These are phyloP conservation scores for Claviceps quebecensis DNA, from an alignment of 2,329 filamentous ascomycete species.

Conservation along the genomic window DNA sequence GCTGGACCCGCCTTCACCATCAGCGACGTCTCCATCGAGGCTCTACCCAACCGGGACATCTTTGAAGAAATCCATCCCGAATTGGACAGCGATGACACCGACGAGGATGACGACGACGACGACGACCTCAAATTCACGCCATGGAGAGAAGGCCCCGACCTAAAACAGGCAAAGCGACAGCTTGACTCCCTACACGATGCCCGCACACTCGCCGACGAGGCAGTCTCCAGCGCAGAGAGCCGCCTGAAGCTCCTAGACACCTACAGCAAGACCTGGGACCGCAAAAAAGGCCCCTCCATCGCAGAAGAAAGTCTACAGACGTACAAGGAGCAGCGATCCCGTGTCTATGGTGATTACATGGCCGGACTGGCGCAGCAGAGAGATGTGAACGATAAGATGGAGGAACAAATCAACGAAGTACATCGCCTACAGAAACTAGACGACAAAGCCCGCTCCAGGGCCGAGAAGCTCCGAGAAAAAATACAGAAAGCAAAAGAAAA, in stretches of 20 bases:
- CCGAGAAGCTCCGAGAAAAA: slow-evolving; percentile 19
- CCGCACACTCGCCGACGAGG: slow-evolving; percentile 3
- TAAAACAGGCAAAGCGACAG: slow-evolving; percentile 14
- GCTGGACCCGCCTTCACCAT: slow-evolving; percentile 41
- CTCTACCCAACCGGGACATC: slow-evolving; percentile 34
- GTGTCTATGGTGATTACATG: slow-evolving; percentile 27
- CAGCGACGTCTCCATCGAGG: slow-evolving; percentile 45
- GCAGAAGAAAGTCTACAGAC: slow-evolving; percentile 24
- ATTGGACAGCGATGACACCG: slow-evolving; percentile 13
- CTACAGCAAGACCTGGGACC: slow-evolving; percentile 24
- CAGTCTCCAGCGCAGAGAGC: slow-evolving; percentile 6
- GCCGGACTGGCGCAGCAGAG: slow-evolving; percentile 18
- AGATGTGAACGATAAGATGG: slow-evolving; percentile 19
- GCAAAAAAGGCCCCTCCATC: slow-evolving; percentile 19
- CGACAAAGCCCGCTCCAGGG: slow-evolving; percentile 15
- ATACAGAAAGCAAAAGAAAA: slow-evolving; percentile 21
- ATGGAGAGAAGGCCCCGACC: slow-evolving; percentile 6
- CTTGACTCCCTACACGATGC: slow-evolving; percentile 16
- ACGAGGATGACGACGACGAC: slow-evolving; percentile 13
- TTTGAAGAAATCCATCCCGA: slow-evolving; percentile 38
- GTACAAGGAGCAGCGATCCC: slow-evolving; percentile 29
- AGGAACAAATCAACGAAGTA: slow-evolving; percentile 19
- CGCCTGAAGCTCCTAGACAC: slow-evolving; percentile 25
- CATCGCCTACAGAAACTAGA: slow-evolving; percentile 15
- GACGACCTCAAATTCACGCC: slow-evolving; percentile 13